These are phyloP conservation scores for Dioscorea dumetorum DNA, from an alignment of 106 monocot genomes.

Conservation along the genomic window DNA sequence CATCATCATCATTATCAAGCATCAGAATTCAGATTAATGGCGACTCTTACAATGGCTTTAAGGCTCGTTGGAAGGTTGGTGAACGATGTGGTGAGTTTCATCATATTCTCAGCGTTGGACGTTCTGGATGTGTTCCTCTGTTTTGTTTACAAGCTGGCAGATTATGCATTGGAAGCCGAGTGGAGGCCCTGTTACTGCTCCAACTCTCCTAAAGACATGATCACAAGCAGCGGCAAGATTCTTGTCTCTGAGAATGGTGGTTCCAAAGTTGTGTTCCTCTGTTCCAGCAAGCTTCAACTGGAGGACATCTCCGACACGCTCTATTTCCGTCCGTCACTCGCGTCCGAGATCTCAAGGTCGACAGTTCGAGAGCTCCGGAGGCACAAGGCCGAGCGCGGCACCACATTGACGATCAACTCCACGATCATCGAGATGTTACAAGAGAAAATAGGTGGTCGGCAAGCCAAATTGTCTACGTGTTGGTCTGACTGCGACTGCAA, in stretches of 20 bases:
- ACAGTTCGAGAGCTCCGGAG: constrained; percentile 47
- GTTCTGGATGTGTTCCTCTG: constrained; percentile 77
- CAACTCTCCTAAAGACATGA: constrained; percentile 34
- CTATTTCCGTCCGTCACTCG: constrained; percentile 56
- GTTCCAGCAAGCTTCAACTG: constrained; percentile 47
- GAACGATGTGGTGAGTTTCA: constrained; percentile 61
- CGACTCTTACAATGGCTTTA: not conserved
- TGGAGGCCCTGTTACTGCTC: constrained; percentile 88
- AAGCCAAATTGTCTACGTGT: constrained; percentile 26
- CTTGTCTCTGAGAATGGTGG: constrained; percentile 49
- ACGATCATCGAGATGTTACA: constrained; percentile 73
- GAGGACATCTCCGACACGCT: constrained; percentile 94
- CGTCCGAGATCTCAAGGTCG: constrained; percentile 29
- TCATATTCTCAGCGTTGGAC: constrained; percentile 66
- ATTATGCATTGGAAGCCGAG: constrained; percentile 64
- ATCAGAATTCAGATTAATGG: no score
- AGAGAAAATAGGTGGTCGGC: constrained; percentile 52
- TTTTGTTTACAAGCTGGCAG: constrained; percentile 64
- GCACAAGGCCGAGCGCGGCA: constrained; percentile 23
- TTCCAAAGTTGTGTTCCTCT: constrained; percentile 58
- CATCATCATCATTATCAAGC: no score
- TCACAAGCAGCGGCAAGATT: constrained; percentile 42
- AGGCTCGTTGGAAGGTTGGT: constrained; percentile 26
- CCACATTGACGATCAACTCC: constrained; percentile 67
- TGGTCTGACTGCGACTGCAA: constrained; percentile 96